These are phyloP conservation scores for Agrocybe pediades DNA, from an alignment of 768 basidiomycete genomes.

Conservation along the genomic window DNA sequence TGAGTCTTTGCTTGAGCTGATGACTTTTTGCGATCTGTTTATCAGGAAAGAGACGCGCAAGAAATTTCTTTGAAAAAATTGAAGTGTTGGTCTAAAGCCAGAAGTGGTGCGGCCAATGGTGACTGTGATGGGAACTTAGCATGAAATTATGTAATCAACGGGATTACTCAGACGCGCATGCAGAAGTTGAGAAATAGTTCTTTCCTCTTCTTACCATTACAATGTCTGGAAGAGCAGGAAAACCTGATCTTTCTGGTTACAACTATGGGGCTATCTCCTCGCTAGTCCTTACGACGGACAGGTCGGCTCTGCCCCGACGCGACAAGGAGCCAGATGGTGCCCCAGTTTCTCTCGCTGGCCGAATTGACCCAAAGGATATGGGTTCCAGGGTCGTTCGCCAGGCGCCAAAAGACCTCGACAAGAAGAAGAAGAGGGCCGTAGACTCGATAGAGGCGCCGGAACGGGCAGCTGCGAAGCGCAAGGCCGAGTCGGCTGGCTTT, in stretches of 20 bases:
- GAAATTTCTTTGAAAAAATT: no score
- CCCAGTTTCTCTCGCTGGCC: conserved; percentile 88
- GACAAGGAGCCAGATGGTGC: conserved; percentile 98
- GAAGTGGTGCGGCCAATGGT: no score
- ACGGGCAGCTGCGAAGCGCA: conserved; percentile 56
- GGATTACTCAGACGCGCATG: conserved; percentile 1
- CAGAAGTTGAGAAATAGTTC: background rate
- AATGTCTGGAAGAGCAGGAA: conserved; percentile 42
- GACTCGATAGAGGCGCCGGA: conserved; percentile 62
- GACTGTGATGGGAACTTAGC: no score
- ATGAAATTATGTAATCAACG: conserved; percentile 6
- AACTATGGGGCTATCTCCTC: conserved; percentile 97
- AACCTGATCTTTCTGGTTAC: conserved; percentile 87
- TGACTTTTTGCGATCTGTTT: no score
- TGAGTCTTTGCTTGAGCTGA: no score
- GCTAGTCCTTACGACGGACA: conserved; percentile 90
- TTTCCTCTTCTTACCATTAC: conserved; percentile 6
- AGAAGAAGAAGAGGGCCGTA: conserved; percentile 88
- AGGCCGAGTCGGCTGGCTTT: conserved; percentile 64
- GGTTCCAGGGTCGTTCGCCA: conserved; percentile 86
- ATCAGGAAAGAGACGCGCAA: no score
- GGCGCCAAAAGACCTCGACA: conserved; percentile 85
- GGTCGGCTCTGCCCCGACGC: conserved; percentile 76
- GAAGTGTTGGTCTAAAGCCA: no score
- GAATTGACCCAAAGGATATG: conserved; percentile 90